Evolutionary conservation across 1,139 yeast species (phyloP), one percentile per base, ranked within the genome.

Genomic region (Yamadazyma trypodendri): DNA sequence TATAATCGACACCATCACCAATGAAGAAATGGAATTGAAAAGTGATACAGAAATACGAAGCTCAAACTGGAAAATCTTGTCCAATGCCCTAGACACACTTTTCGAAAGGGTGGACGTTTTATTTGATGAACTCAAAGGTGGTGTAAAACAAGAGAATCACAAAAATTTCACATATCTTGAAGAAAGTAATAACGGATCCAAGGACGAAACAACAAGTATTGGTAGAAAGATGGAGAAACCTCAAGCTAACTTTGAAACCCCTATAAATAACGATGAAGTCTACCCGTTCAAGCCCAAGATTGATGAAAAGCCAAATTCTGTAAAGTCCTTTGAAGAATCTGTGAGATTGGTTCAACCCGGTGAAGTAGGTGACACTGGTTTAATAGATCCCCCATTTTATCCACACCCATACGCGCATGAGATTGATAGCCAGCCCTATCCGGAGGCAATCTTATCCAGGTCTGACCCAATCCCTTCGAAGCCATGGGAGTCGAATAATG

Each of bases 381-480:
- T 58, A 10, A 63, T 53, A 3, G 65, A 65, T 23, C 85, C 87
- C 3, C 68, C 77, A 3, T 86, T 80, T 56, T 84, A 79, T 54
- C 72, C 73, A 8, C 95, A 94, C 39, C 99, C 99, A 0, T 94
- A 94, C 52, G 78, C 70, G 40, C 60, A 65, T 33, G 98, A 94
- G 60, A 92, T 94, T 29, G 73, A 73, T 50, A 62, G 71, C 27
- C 85, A 80, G 42, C 79, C 79, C 34, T 90, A 87, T 55, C 95
- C 95, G 2, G 75, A 71, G 1, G 50, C 70, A 34, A 71, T 85
- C 1, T 61, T 81, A 33, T 49, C 63, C 12, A 61, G 57, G 13
- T 39, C 60, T 1, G 80, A 74, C 3, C 85, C 87, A 1, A 67
- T 77, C 8, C 73, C 75, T 2, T 74, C 81, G 1, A 61, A 66